Base-by-base conservation (phyloP, 257 asterid genomes). In the Ophiorrhiza pumila region DNA sequence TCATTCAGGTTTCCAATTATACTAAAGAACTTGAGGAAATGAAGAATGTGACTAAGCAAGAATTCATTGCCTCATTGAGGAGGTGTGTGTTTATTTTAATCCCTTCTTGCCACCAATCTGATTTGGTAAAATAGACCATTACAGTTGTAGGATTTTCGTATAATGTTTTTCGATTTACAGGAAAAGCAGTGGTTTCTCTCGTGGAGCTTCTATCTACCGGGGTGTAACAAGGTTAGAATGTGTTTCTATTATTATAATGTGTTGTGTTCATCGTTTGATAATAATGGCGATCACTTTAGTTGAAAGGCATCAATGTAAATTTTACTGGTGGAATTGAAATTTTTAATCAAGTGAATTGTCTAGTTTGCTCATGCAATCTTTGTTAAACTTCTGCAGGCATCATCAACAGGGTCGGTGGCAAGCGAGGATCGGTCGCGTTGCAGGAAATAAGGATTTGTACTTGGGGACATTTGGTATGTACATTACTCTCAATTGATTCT, bases 391-490 rank as follows among this genome's bases (percentile, higher is more conserved):
- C 60, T 75, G 78, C 87, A 95, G 99, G 90, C 98, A 95, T 85
- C 99, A 92, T 75, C 99, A 95, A 55, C 99, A 95, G 85, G 99
- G 98, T 18, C 86, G 99, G 0, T 95, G 99, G 99, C 99, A 95
- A 73, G 99, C 99, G 20, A 83, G 99, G 77, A 95, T 95, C 6
- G 99, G 99, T 12, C 97, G 99, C 4, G 99, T 94, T 66, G 97
- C 99, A 0, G 98, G 98, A 71, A 91, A 94, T 55, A 91, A 91
- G 78, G 98, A 94, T 78, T 80, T 94, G 12, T 94, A 94, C 83
- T 97, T 94, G 1, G 99, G 99, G 72, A 94, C 99, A 37, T 94
- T 94, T 41, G 95, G 99, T 91, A 83, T 6, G 74, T 32, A 32
- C 20, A 37, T 29, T 37, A 47, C 23, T 7, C 15, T 23, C 15